Evolutionary conservation across 1,284 basidiomycete species (phyloP), one percentile per base, ranked within the genome.

Genomic region (Papiliotrema flavescens): DNA sequence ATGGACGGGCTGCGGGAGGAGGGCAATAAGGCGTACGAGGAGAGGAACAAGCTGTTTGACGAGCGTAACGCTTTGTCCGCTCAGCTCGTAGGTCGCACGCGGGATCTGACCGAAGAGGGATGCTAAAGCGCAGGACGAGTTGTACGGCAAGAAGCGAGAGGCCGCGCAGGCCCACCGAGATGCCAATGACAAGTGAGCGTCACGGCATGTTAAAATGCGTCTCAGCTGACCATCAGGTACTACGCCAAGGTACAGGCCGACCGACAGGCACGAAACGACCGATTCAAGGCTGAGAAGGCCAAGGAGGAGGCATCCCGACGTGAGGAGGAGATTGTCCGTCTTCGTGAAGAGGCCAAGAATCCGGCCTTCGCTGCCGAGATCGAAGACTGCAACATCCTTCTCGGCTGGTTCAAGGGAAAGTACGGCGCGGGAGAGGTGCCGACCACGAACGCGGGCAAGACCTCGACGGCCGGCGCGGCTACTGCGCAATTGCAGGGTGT

Each of bases 291-390:
- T 23, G 89, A 98, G 74, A 87, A 90, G 57, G 85, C 85, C 35
- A 86, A 84, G 17, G 86, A 90, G 68, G 94, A 97, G 69, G 83
- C 85, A 24, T 82, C 84, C 57, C 91, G 91, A 79, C 87, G 87
- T 70, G 81, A 86, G 72, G 91, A 92, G 71, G 80, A 87, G 56
- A 90, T 87, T 42, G 82, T 86, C 61, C 85, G 85, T 44, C 72
- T 98, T 55, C 86, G 90, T 54, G 96, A 98, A 63, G 93, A 98
- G 67, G 96, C 96, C 32, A 84, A 87, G 54, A 70, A 83, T 40
- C 94, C 96, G 39, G 96, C 96, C 0, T 98, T 85, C 80, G 89
- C 92, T 68, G 82, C 86, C 56, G 86, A 98, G 76, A 94, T 98
- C 66, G 93, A 98, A 79, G 96, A 98, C 76, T 97, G 93, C 79